Conservation (phyloP, 371 early-diverging fungal genomes). For the Circinella umbellata region DNA sequence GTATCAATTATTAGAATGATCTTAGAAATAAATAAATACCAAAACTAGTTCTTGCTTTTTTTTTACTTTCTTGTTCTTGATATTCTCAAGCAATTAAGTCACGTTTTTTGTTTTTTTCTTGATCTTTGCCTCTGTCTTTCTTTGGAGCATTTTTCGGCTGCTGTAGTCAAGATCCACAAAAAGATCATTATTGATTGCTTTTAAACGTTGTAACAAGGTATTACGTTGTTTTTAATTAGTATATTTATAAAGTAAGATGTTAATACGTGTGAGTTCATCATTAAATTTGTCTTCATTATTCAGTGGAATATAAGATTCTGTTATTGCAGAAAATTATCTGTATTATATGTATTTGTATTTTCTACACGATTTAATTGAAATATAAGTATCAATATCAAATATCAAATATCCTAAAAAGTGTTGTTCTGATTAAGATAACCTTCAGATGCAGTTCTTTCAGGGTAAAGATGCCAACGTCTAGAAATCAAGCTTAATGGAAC, state of each 20-base stretch:
- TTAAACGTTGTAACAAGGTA: neutral
- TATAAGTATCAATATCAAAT: neutral
- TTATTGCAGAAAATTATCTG: neutral
- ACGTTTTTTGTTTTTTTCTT: too few relatives aligned
- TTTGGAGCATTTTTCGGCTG: neutral
- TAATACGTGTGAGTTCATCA: neutral
- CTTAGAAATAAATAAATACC: too few relatives aligned
- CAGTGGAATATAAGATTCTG: neutral
- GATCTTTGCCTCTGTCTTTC: neutral
- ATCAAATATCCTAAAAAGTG: too few relatives aligned
- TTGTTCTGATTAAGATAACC: neutral
- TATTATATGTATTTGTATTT: neutral
- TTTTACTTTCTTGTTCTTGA: neutral
- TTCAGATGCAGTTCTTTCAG: neutral
- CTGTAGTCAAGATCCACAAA: neutral
- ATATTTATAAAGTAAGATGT: neutral
- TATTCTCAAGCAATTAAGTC: too few relatives aligned
- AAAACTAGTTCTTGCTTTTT: neutral
- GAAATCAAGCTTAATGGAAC: neutral
- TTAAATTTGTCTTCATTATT: neutral
- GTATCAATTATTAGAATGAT: too few relatives aligned
- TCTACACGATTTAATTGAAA: neutral
- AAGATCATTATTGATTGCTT: neutral
- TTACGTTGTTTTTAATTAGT: neutral
- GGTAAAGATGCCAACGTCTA: neutral